Percentiles rank a stretch among this genome's conserved stretches.
These are phyloP conservation scores for Dendrostoma leiphaemia DNA, from an alignment of 2,329 filamentous ascomycete genomes.

Conservation along the genomic window DNA sequence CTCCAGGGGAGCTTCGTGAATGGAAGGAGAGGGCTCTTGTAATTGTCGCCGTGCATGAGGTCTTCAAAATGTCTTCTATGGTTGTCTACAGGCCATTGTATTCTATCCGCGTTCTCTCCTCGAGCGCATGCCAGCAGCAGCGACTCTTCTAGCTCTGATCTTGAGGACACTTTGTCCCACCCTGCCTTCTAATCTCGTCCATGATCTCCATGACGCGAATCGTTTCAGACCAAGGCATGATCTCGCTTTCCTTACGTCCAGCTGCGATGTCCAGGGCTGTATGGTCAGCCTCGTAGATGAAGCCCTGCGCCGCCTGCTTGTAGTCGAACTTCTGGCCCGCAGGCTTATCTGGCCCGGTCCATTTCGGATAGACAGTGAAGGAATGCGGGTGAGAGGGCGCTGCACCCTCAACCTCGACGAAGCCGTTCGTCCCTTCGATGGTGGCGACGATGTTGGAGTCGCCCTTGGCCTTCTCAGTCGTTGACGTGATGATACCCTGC, in stretches of 20 bases:
- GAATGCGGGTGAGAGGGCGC: background rate
- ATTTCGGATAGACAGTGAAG: slow-evolving; percentile 1
- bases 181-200: slow-evolving; percentile 19
- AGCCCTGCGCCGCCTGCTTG: slow-evolving; percentile 12
- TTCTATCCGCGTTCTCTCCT: no score
- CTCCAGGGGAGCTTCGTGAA: no score
- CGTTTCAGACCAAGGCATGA: slow-evolving; percentile 21
- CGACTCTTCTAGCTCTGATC: background rate
- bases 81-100: background rate
- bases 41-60: no score
- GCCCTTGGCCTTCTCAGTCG: background rate
- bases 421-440: slow-evolving; percentile 31
- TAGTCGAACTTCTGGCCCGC: background rate
- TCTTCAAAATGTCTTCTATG: no score
- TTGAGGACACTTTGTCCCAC: slow-evolving; percentile 7
- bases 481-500: background rate
- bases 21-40: no score
- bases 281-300: slow-evolving; percentile 21
- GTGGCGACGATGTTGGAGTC: background rate
- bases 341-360: background rate
- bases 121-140: no score
- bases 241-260: slow-evolving; percentile 18
- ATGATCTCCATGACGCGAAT: slow-evolving; percentile 20
- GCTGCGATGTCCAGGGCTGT: slow-evolving; percentile 19
- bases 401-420: slow-evolving; percentile 26